Conservation (phyloP, 1,284 basidiomycete species). For the Trametes hirsuta region DNA sequence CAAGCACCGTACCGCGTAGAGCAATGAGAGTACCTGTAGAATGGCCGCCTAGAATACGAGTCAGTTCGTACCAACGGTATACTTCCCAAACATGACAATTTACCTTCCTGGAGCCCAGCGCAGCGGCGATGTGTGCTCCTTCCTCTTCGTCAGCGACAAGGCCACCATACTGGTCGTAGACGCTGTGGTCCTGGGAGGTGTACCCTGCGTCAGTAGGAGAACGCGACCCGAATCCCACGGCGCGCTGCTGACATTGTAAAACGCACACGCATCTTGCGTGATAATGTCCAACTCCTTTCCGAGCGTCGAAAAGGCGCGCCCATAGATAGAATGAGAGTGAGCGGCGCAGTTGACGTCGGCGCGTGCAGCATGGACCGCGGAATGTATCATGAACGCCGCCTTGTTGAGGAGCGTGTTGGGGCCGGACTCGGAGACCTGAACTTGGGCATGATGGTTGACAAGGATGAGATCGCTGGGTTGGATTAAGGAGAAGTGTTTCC, state of each 20-base stretch:
- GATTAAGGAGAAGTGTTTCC: constrained; percentile 48
- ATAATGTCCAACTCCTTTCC: constrained; percentile 58
- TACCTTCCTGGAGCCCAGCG: constrained; percentile 51
- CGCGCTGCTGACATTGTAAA: constrained; percentile 4
- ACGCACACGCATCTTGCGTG: constrained; percentile 43
- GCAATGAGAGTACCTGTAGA: constrained; percentile 6
- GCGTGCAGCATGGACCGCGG: constrained; percentile 60
- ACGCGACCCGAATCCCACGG: background rate
- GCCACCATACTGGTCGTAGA: constrained; percentile 40
- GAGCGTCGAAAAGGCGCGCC: constrained; percentile 64
- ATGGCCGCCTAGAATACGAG: constrained; percentile 10
- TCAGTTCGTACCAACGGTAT: background rate
- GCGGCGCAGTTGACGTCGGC: constrained; percentile 67
- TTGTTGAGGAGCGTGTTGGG: constrained; percentile 45
- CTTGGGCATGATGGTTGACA: constrained; percentile 52
- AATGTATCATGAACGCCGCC: constrained; percentile 56
- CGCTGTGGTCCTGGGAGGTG: background rate
- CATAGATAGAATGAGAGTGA: constrained; percentile 65
- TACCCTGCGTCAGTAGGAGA: background rate
- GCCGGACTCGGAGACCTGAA: constrained; percentile 45
- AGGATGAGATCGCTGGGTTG: constrained; percentile 50
- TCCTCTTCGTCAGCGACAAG: constrained; percentile 62
- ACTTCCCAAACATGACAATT: constrained; percentile 32
- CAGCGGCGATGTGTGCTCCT: constrained; percentile 55
- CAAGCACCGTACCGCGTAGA: too few species aligned